These are phyloP conservation scores for Immersiporthe knoxdaviesiana DNA, from an alignment of 2,329 filamentous ascomycete species.

Conservation along the genomic window DNA sequence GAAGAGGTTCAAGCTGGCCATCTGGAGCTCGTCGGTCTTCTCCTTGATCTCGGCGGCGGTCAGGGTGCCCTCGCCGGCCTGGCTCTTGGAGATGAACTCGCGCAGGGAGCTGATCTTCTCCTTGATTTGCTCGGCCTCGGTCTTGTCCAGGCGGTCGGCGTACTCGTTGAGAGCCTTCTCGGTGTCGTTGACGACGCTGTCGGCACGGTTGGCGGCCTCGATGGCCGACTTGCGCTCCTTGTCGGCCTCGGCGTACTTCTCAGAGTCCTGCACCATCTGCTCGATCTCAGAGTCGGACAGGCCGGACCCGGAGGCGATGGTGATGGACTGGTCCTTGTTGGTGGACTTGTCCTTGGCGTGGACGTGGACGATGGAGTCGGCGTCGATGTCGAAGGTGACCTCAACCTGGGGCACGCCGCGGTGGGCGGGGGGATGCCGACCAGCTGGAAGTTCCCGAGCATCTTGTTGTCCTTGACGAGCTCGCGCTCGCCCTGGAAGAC, in stretches of 20 bases:
- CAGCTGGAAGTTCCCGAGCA: conserved; percentile 98
- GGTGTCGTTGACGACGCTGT: conserved; percentile 95
- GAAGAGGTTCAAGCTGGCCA: conserved; percentile 92
- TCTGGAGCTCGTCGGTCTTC: conserved; percentile 98
- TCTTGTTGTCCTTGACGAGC: conserved; percentile 97
- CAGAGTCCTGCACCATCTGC: conserved; percentile 96
- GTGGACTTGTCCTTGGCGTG: conserved; percentile 99
- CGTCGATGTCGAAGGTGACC: conserved; percentile 98
- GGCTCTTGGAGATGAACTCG: conserved; percentile 91
- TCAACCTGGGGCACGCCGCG: conserved; percentile 95
- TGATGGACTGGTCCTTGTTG: conserved; percentile 99
- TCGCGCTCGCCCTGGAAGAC: conserved; percentile 99
- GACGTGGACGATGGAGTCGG: conserved; percentile 96
- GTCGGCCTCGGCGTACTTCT: conserved; percentile 92
- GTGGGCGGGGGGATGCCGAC: conserved; percentile 96
- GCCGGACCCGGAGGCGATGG: conserved; percentile 96
- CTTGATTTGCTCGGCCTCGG: conserved; percentile 87
- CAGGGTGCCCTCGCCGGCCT: conserved; percentile 83
- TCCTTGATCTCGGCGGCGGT: conserved; percentile 94
- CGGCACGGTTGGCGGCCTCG: conserved; percentile 95
- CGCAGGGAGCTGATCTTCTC: conserved; percentile 89
- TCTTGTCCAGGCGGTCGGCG: conserved; percentile 94
- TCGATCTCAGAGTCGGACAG: conserved; percentile 93
- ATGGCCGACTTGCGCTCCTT: conserved; percentile 97
- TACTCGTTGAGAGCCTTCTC: conserved; percentile 98